Base-by-base conservation (phyloP, 805 yeast genomes). In the Candida caryicola region DNA sequence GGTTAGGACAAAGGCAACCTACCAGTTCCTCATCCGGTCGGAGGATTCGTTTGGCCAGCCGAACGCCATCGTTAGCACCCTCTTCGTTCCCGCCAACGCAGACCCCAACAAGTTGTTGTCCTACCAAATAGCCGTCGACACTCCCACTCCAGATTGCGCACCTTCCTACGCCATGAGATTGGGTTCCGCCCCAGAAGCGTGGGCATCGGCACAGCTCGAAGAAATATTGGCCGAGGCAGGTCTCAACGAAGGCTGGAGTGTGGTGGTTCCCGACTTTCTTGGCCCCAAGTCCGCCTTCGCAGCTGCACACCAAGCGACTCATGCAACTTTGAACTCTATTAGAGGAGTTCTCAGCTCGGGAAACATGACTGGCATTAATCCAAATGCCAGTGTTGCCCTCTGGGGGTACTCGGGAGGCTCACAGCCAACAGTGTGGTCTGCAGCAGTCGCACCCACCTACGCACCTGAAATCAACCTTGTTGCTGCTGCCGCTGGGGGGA, bases 401-500 rank as follows among this genome's bases (percentile, higher is more conserved):
- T 55, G 53, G 55, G 61, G 59, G 1, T 56, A 51, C 33, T 54
- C 59, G 4, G 61, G 61, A 4, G 61, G 59, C 12, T 46, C 58
- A 3, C 36, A 55, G 19, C 53, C 60, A 9, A 33, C 52, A 2
- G 46, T 52, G 2, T 56, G 61, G 61, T 59, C 55, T 4, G 48
- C 57, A 2, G 43, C 47, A 3, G 38, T 55, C 23, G 55, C 51
- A 31, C 60, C 59, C 9, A 14, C 29, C 9, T 55, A 55, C 25
- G 60, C 61, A 1, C 58, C 59, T 0, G 58, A 55, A 12, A 43
- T 53, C 28, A 29, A 31, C 21, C 30, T 45, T 23, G 12, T 52
- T 46, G 71, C 69, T 9, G 65, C 52, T 4, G 64, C 64, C 2
- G 17, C 61, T 6, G 71, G 71, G 6, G 71, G 71, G 4, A 52